phyloP scores from a whole-genome alignment of 2,329 filamentous ascomycete genomes.

The Geoglossum cookeanum region DNA sequence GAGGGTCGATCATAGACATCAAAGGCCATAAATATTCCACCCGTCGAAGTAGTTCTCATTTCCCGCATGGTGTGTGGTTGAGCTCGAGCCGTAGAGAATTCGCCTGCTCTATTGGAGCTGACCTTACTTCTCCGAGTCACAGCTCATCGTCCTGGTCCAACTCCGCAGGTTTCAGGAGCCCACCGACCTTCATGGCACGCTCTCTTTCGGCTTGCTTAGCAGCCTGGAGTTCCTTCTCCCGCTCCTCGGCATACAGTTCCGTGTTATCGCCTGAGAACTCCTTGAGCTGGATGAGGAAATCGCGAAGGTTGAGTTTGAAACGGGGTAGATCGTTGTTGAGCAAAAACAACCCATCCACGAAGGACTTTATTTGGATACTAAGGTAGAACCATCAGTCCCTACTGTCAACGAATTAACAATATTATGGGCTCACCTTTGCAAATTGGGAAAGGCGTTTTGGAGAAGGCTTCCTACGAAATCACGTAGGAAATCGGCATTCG shows the following conservation, averaged over 20 bases:
- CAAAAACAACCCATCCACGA: constrained; percentile 77
- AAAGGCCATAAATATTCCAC: constrained; percentile 2
- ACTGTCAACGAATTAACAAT: neutral
- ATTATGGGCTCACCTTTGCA: constrained; percentile 51
- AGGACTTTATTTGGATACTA: constrained; percentile 70
- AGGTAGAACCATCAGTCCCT: neutral
- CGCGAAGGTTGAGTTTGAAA: constrained; percentile 88
- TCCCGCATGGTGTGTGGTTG: neutral
- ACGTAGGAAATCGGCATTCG: constrained; percentile 77
- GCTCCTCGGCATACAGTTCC: constrained; percentile 83
- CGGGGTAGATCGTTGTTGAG: constrained; percentile 77
- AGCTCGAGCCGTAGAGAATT: neutral
- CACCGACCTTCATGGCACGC: constrained; percentile 83
- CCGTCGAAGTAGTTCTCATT: constrained; percentile 1
- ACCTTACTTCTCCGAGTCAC: constrained; percentile 11
- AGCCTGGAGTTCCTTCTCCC: constrained; percentile 76
- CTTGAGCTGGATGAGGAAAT: constrained; percentile 93
- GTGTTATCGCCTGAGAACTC: constrained; percentile 93
- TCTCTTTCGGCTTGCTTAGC: constrained; percentile 79
- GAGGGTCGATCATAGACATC: neutral
- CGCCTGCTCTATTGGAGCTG: neutral
- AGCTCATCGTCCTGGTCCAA: constrained; percentile 66
- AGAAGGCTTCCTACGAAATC: constrained; percentile 74
- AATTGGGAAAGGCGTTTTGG: constrained; percentile 80
- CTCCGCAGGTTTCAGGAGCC: constrained; percentile 92